Percentiles rank a stretch among this genome's conserved stretches.
phyloP scores from a whole-genome alignment of 805 yeast genomes.

The Metschnikowia vanudenii region DNA sequence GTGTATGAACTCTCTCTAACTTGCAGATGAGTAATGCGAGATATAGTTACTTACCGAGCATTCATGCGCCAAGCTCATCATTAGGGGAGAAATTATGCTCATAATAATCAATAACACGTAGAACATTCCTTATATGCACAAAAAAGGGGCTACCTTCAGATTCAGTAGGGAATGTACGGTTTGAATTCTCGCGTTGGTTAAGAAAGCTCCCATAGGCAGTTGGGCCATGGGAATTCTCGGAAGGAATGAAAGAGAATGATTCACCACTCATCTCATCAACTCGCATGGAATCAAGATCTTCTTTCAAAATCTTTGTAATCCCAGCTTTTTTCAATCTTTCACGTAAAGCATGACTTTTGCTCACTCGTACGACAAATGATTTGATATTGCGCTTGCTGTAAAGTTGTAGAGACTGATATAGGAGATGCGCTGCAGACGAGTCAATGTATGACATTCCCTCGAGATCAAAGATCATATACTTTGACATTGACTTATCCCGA shows the following conservation, averaged over 20 bases:
- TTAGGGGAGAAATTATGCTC: slow-evolving; percentile 18
- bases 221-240: background rate
- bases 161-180: slow-evolving; percentile 16
- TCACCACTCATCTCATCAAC: slow-evolving; percentile 10
- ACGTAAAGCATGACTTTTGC: slow-evolving; percentile 26
- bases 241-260: background rate
- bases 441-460: slow-evolving; percentile 44
- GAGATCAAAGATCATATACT: slow-evolving; percentile 41
- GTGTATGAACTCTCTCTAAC: too few relatives aligned
- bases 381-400: slow-evolving; percentile 33
- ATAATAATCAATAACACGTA: slow-evolving; percentile 37
- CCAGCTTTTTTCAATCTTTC: slow-evolving; percentile 32
- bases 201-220: background rate
- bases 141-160: slow-evolving; percentile 31
- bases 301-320: slow-evolving; percentile 24
- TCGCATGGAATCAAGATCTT: slow-evolving; percentile 27
- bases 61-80: background rate
- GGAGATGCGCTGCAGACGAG: slow-evolving; percentile 42
- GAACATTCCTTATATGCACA: slow-evolving; percentile 38
- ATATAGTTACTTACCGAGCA: too few relatives aligned
- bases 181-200: background rate
- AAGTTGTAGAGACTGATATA: slow-evolving; percentile 27
- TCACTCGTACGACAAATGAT: slow-evolving; percentile 38
- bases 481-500: slow-evolving; percentile 38
- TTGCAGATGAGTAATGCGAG: too few relatives aligned